Base-by-base conservation (phyloP, 2,329 filamentous ascomycete species). In the Aspergillus ibericus region DNA sequence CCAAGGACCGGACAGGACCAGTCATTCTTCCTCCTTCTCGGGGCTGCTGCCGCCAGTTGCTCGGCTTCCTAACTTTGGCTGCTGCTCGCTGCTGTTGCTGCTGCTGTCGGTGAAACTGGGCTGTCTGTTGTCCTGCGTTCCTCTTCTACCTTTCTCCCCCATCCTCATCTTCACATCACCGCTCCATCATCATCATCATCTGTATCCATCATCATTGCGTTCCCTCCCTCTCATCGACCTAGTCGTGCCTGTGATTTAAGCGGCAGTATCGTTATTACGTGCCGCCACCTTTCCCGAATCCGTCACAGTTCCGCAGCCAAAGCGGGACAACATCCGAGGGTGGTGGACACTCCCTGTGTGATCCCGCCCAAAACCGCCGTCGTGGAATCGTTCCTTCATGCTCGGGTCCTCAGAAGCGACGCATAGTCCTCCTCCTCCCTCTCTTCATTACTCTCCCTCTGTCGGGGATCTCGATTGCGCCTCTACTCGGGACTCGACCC, bases 361-460 rank as follows among this genome's bases (percentile, higher is more conserved):
- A 69, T 68, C 61, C 67, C 67, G 68, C 68, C 66, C 64, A 71
- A 70, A 71, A 68, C 67, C 65, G 64, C 64, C 65, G 68, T 70
- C 69, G 62, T 67, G 63, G 63, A 62, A 59, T 66, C 67, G 63
- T 66, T 68, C 62, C 66, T 77, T 77, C 72, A 84, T 82, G 79
- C 81, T 82, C 77, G 80, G 82, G 78, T 80, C 80, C 70, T 77
- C 78, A 71, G 78, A 80, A 63, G 53, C 51, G 54, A 58, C 63
- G 55, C 58, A 61, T 56, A 66, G 61, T 54, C 80, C 80, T 68
- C 78, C 81, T 68, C 81, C 79, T 63, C 75, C 35, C n/a, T 27
- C 78, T 67, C 77, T 81, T 71, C 79, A 78, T 70, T 76, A 80
- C 75, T 83, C 82, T 68, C 80, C 81, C 59, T 72, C 73, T 60